Evolutionary conservation across 108 stramenopile species (phyloP).

Genomic region (Pseudonitzschia multistriata): DNA sequence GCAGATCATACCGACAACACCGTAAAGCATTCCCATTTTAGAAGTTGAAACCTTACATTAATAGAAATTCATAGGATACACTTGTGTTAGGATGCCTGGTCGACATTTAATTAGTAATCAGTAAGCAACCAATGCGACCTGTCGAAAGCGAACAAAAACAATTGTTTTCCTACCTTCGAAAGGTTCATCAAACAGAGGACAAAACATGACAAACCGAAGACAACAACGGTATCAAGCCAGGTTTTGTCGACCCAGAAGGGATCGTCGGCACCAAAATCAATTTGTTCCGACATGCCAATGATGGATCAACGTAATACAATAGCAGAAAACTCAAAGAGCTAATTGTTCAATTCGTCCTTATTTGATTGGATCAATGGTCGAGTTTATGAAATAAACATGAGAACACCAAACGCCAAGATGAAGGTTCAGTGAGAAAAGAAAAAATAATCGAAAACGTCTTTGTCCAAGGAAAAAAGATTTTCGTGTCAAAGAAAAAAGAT

Average conservation of each 20-base stretch:
- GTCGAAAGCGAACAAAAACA: no score
- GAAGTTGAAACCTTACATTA: constrained; percentile 43
- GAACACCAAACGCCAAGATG: no score
- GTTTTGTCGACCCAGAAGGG: constrained; percentile 46
- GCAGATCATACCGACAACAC: constrained; percentile 47
- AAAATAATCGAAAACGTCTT: no score
- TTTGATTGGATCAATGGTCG: not conserved
- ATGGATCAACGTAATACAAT: not conserved
- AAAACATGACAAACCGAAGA: constrained; percentile 57
- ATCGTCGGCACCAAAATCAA: constrained; percentile 17
- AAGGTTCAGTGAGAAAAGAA: no score
- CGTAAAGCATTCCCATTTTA: constrained; percentile 62
- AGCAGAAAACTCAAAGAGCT: not conserved
- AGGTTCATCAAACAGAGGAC: constrained; percentile 57
- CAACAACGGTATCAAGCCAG: constrained; percentile 58
- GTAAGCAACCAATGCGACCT: no score
- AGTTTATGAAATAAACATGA: not conserved
- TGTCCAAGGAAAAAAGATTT: no score
- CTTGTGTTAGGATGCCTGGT: no score
- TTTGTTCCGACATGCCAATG: not conserved
- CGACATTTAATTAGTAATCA: no score
- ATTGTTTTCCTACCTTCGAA: constrained; percentile 49
- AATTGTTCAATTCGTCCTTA: not conserved
- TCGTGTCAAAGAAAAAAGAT: no score
- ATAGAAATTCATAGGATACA: not conserved